These are phyloP conservation scores for Iberis amara DNA, from an alignment of 441 rosid genomes.

Conservation along the genomic window DNA sequence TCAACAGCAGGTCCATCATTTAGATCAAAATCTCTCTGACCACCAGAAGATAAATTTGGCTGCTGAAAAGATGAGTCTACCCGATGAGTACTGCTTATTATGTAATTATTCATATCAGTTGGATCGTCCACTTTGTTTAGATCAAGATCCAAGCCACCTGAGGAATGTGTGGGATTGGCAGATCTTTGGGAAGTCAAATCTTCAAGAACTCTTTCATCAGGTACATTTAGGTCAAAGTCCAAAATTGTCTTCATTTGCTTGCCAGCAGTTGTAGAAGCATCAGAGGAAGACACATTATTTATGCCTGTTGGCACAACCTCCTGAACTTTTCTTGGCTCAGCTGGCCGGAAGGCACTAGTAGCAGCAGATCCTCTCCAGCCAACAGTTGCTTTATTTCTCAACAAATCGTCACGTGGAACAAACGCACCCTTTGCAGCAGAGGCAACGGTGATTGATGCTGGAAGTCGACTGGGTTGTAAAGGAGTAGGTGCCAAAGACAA, in stretches of 20 bases:
- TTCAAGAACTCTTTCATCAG: slow-evolving; percentile 73
- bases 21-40: slow-evolving; percentile 69
- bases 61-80: slow-evolving; percentile 37
- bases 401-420: slow-evolving; percentile 68
- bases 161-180: slow-evolving; percentile 33
- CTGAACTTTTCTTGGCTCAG: slow-evolving; percentile 69
- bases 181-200: slow-evolving; percentile 51
- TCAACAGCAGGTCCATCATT: slow-evolving; percentile 82
- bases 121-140: slow-evolving; percentile 65
- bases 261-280: slow-evolving; percentile 33
- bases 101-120: slow-evolving; percentile 41
- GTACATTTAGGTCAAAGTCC: slow-evolving; percentile 79
- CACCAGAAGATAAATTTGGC: slow-evolving; percentile 36
- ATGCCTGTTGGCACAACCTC: slow-evolving; percentile 40
- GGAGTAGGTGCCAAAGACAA: slow-evolving; percentile 28
- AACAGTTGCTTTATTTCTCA: slow-evolving; percentile 59
- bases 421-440: slow-evolving; percentile 91
- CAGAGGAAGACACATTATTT: slow-evolving; percentile 31
- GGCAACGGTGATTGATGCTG: slow-evolving; percentile 71
- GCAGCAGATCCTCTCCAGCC: slow-evolving; percentile 99
- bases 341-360: slow-evolving; percentile 97
- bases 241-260: slow-evolving; percentile 50
- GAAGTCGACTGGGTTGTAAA: slow-evolving; percentile 43
- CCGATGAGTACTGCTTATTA: slow-evolving; percentile 36
- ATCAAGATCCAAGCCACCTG: slow-evolving; percentile 81